Percentiles rank a stretch among this genome's conserved stretches.
These are phyloP conservation scores for Candida peoriensis DNA, from an alignment of 805 yeast genomes.

Conservation along the genomic window DNA sequence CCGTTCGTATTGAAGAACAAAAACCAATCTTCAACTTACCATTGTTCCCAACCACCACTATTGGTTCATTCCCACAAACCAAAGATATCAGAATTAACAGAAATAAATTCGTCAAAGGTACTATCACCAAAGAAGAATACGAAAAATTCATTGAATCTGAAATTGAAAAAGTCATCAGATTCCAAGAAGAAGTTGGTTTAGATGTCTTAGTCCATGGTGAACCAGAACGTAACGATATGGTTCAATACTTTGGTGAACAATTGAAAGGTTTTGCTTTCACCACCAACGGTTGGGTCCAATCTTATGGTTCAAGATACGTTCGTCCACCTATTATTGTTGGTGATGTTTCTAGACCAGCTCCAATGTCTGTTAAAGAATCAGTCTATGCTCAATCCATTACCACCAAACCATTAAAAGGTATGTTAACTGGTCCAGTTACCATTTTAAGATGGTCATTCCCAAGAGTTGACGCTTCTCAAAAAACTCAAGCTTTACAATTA, in stretches of 20 bases:
- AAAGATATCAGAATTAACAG: slow-evolving; percentile 98
- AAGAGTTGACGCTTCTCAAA: slow-evolving; percentile 93
- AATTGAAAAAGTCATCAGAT: slow-evolving; percentile 91
- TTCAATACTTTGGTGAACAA: slow-evolving; percentile 99
- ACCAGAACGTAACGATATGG: slow-evolving; percentile 99
- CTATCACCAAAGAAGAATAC: slow-evolving; percentile 90
- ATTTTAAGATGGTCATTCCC: slow-evolving; percentile 99
- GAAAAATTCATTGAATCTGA: slow-evolving; percentile 95
- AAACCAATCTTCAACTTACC: slow-evolving; percentile 87
- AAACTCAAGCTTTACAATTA: slow-evolving; percentile 93
- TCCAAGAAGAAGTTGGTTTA: slow-evolving; percentile 98
- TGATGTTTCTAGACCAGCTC: slow-evolving; percentile 96
- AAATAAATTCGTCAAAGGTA: slow-evolving; percentile 97
- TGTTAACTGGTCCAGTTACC: slow-evolving; percentile 99
- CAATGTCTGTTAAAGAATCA: slow-evolving; percentile 99
- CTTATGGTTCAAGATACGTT: slow-evolving; percentile 99
- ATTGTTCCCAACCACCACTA: slow-evolving; percentile 99
- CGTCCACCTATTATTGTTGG: slow-evolving; percentile 99
- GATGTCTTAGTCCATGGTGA: slow-evolving; percentile 99
- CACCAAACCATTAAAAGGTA: slow-evolving; percentile 97
- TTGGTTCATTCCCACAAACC: slow-evolving; percentile 99
- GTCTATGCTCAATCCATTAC: slow-evolving; percentile 98
- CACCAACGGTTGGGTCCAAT: slow-evolving; percentile 99
- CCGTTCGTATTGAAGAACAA: slow-evolving; percentile 83
- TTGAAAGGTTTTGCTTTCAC: slow-evolving; percentile 98